Conservation (phyloP, 2,329 filamentous ascomycete species). For the Fusarium praegraminearum region DNA sequence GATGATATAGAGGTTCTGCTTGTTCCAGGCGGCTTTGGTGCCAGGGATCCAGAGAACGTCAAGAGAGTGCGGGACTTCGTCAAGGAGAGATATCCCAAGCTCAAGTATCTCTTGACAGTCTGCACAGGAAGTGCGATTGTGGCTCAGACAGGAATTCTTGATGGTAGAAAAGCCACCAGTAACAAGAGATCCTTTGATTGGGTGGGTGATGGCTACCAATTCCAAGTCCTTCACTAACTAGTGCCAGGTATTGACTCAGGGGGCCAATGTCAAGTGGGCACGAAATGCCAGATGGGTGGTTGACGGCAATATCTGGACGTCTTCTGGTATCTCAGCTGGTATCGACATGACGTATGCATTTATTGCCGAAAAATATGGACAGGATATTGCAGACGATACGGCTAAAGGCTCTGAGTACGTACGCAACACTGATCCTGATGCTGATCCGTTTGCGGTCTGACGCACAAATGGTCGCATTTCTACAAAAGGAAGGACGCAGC, state of each 20-base stretch:
- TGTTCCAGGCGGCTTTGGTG: conserved; percentile 55
- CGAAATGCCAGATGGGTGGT: conserved; percentile 68
- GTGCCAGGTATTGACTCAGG: conserved; percentile 52
- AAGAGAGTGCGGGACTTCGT: conserved; percentile 57
- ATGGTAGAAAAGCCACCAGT: conserved; percentile 68
- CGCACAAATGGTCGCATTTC: not conserved
- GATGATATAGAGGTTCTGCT: conserved; percentile 55
- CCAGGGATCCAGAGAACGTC: conserved; percentile 41
- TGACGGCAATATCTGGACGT: conserved; percentile 72
- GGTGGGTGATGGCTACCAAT: not conserved
- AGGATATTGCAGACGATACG: conserved; percentile 60
- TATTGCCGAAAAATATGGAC: conserved; percentile 58
- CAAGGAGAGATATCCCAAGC: conserved; percentile 53
- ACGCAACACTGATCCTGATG: conserved; percentile 60
- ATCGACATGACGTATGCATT: conserved; percentile 56
- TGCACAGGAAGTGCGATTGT: conserved; percentile 70
- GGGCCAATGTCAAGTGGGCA: conserved; percentile 65
- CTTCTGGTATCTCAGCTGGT: conserved; percentile 65
- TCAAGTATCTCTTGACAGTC: conserved; percentile 68
- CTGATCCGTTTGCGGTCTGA: conserved; percentile 66
- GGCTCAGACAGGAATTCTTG: conserved; percentile 66
- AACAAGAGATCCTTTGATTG: conserved; percentile 67
- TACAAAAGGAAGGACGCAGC: not conserved
- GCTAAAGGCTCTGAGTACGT: conserved; percentile 69
- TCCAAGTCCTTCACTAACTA: not conserved